Base-by-base conservation (phyloP, 441 rosid species). In the Populus hybrid region DNA sequence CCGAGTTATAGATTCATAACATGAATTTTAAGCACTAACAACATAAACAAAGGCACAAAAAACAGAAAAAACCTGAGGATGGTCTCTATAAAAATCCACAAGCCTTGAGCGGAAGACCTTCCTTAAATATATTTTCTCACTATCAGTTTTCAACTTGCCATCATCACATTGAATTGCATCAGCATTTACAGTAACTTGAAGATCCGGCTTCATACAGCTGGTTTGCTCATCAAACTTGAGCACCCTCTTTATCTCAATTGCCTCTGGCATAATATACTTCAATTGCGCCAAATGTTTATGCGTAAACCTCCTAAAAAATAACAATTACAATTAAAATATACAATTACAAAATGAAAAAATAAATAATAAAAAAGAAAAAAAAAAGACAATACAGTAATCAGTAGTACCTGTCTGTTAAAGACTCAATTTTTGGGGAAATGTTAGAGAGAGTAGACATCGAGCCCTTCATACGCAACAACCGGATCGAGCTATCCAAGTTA, bases 191-290 rank as follows among this genome's bases (percentile, higher is more conserved):
- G 86, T 79, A 63, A 96, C 77, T 67, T 87, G 85, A 80, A 96
- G 94, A 78, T 91, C 94, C 1, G 98, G 97, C 82, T 90, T 94
- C 95, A 90, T 90, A 40, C 93, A 93, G 29, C 92, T 73, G 20
- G 91, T 90, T 66, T 65, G 77, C 86, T 96, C 98, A 80, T 96
- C 95, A 71, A 86, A 77, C 61, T 76, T 61, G 12, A 89, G 82
- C 11, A 89, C 79, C 80, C 80, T 89, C 85, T 84, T 93, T 3
- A 94, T 77, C 84, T 90, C 94, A 26, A 96, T 86, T 1, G 83
- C 94, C 78, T 94, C 97, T 0, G 98, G 98, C 33, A 90, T 80
- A 65, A 96, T 81, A 82, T 87, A 85, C 89, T 89, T 93, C 83
- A 93, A 9, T 28, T 92, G 94, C 74, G 97, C 93, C 83, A 96